phyloP scores from a whole-genome alignment of 805 yeast species.

The Cyberlindnera sargentensis region DNA sequence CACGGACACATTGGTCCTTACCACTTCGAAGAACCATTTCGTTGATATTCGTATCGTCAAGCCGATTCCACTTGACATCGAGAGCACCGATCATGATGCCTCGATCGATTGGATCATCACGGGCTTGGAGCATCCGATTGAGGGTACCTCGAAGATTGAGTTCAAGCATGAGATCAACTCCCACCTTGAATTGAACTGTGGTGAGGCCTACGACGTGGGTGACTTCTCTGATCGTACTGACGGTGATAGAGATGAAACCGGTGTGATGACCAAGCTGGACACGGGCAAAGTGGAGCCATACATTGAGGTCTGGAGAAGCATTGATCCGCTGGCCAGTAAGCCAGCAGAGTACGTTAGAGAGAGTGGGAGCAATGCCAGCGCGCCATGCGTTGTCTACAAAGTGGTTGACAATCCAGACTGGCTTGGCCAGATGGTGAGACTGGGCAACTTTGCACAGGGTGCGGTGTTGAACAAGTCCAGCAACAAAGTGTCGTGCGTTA shows the following conservation, averaged over 20 bases:
- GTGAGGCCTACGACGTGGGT: constrained; percentile 29
- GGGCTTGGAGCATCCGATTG: constrained; percentile 25
- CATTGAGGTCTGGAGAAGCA: constrained; percentile 47
- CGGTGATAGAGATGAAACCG: constrained; percentile 43
- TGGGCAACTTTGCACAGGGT: constrained; percentile 51
- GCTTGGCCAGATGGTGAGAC: constrained; percentile 38
- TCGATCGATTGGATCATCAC: constrained; percentile 26
- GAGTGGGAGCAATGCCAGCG: constrained; percentile 25
- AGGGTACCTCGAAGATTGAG: constrained; percentile 13
- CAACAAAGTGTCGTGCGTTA: constrained; percentile 15
- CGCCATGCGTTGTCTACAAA: constrained; percentile 27
- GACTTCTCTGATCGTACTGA: constrained; percentile 32
- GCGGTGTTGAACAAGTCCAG: constrained; percentile 26
- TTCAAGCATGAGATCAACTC: constrained; percentile 22
- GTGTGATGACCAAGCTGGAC: constrained; percentile 40
- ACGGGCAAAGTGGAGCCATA: constrained; percentile 38
- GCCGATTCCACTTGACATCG: constrained; percentile 6
- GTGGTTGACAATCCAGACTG: constrained; percentile 14
- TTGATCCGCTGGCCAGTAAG: constrained; percentile 32
- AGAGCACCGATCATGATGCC: constrained; percentile 12
- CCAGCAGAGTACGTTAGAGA: constrained; percentile 20
- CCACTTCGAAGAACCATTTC: constrained; percentile 36
- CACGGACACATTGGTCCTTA: constrained; percentile 42
- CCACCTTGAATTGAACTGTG: constrained; percentile 13
- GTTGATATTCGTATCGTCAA: constrained; percentile 37